Base-by-base conservation (phyloP, 2,329 filamentous ascomycete genomes). In the Scedosporium dehoogii region DNA sequence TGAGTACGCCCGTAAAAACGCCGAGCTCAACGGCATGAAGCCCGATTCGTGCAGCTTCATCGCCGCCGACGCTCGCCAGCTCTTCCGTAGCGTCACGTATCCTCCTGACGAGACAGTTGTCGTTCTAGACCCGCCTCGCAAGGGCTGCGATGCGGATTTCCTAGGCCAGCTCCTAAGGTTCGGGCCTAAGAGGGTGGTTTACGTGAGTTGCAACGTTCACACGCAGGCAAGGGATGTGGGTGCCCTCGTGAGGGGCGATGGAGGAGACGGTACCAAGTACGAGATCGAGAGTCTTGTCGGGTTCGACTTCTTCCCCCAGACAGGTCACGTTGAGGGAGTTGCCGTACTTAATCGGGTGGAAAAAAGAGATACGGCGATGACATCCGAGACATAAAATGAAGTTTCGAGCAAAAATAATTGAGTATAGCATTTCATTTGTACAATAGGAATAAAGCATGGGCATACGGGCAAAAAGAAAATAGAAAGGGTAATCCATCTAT, bases 301-400 rank as follows among this genome's bases (percentile, higher is more conserved):
- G 0, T 97, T 97, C 71, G 94, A 99, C 73, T 97, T 99, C 75
- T 99, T 99, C 75, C 94, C 94, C 12, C 93, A 97, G 75, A 89
- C 86, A 21, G 81, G 83, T 1, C 86, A 89, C 69, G 86, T 89
- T 0, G 86, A 89, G 71, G 85, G 86, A 56, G 85, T 88, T 48
- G 85, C 84, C 4, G 81, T 88, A 41, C 71, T 89, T 68, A 87
- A 84, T 66, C 76, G 84, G 66, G 78, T 84, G 42, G 70, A 72
- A 63, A 64, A 61, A 62, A 64, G 65, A 60, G 65, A 63, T 62
- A 67, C 64, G 21, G 60, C 63, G 23, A 53, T 60, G 7, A 23
- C 59, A 21, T 38, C 21, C 25, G 42, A 59, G 56, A 44, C 38
- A 60, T 9, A n/a, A 58, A 59, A 48, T 6, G 53, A 56, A 23